Evolutionary conservation across 176 grass and related monocot genomes (phyloP), one percentile per base, ranked within the genome.

Genomic region (Stipa capillata): DNA sequence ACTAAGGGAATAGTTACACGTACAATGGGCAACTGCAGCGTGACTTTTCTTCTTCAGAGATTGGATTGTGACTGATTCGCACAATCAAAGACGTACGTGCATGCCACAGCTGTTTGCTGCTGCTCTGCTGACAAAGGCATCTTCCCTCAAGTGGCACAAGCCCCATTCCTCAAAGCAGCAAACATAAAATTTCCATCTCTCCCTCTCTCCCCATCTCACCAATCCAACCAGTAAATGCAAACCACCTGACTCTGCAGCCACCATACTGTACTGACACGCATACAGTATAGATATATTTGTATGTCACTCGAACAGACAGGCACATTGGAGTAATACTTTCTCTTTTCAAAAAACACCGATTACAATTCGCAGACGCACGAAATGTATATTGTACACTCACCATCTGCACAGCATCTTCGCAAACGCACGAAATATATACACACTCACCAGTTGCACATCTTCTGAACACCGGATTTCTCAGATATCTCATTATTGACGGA

Each of bases 171-270:
- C 27, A 78, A 77, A 47, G 15, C 43, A 32, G 5, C 2, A 43
- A 24, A 41, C 25, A 14, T 42, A 42, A 39, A 24, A 21, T 20
- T 12, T 11, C 36, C 23, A 14, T 4, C 5, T 21, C 39, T 49
- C 44, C n/a, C 8, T 17, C 69, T 56, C 7, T 31, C 16, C 15
- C 32, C 2, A 70, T 70, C 69, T 69, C 39, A 74, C 77, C 84
- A 47, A 54, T 45, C 75, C 39, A 31, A 42, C 11, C 16, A 65
- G 17, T 79, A 86, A 80, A 55, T 73, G 51, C 84, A 16, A 73
- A 85, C 27, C 67, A 80, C 76, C 84, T 85, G 67, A 29, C 47
- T 27, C 76, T 79, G 75, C 65, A 27, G 24, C 6, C 20, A 8
- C 48, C 14, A 11, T 24, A 41, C 51, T 67, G 47, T 35, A 35